phyloP scores from a whole-genome alignment of 441 rosid genomes.

The Adansonia grandidieri region DNA sequence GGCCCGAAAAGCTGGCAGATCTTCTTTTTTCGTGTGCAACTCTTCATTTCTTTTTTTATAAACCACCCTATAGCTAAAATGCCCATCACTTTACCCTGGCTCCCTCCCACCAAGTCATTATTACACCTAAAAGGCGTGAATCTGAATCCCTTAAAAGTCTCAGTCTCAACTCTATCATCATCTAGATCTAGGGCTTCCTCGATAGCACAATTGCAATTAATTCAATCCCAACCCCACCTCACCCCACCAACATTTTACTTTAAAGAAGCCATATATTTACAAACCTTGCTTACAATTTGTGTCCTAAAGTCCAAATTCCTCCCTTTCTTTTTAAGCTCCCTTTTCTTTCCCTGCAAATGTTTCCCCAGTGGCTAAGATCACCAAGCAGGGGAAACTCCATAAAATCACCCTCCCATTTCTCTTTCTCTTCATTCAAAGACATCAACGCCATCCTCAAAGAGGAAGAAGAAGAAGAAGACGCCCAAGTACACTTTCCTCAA shows the following conservation, averaged over 20 bases:
- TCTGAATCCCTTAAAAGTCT: background rate
- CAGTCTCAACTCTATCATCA: background rate
- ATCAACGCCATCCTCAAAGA: conserved; percentile 48
- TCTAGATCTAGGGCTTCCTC: conserved; percentile 8
- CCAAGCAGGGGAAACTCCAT: conserved; percentile 36
- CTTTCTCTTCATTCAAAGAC: conserved; percentile 79
- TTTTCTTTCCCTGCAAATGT: conserved; percentile 37
- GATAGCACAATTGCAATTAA: background rate
- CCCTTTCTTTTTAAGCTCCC: no score
- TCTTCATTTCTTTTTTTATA: background rate
- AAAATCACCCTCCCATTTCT: conserved; percentile 36
- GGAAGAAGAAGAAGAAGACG: conserved; percentile 46
- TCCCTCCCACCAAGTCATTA: background rate
- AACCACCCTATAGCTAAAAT: background rate
- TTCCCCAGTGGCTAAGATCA: conserved; percentile 59
- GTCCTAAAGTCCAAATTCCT: background rate
- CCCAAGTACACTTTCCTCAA: conserved; percentile 26
- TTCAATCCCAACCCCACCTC: no score
- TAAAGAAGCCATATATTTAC: background rate
- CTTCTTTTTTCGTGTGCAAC: background rate
- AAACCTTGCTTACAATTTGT: background rate
- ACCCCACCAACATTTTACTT: background rate
- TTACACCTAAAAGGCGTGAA: background rate
- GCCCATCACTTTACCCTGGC: background rate
- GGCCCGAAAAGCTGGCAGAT: background rate